These are phyloP conservation scores for Protea cynaroides DNA, from an alignment of 164 flowering plant species.

Conservation along the genomic window DNA sequence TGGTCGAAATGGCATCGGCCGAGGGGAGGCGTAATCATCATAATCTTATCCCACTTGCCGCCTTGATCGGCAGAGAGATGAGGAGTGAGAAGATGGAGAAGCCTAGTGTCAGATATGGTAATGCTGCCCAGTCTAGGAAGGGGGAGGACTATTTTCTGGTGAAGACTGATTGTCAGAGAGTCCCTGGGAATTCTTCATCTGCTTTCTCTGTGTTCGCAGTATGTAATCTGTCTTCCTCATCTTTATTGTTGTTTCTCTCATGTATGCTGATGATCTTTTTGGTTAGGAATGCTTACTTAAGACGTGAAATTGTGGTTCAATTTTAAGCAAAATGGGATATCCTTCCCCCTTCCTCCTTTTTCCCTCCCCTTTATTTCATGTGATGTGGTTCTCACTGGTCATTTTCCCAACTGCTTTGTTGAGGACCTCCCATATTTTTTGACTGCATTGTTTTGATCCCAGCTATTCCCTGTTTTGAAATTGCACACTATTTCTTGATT, in stretches of 20 bases:
- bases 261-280: background rate
- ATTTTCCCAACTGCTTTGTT: no score
- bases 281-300: no score
- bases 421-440: background rate
- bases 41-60: constrained; percentile 62
- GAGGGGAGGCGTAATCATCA: constrained; percentile 36
- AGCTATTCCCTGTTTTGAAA: no score
- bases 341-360: no score
- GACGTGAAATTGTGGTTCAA: no score
- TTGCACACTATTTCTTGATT: background rate
- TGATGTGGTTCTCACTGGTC: no score
- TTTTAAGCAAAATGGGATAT: no score
- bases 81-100: constrained; percentile 68
- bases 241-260: background rate
- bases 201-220: constrained; percentile 67
- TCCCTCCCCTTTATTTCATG: no score
- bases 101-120: constrained; percentile 53
- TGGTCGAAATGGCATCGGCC: constrained; percentile 39
- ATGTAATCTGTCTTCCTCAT: constrained; percentile 10
- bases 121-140: constrained; percentile 58
- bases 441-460: background rate
- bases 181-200: constrained; percentile 56
- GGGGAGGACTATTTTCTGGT: constrained; percentile 67
- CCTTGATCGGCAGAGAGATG: constrained; percentile 59
- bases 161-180: constrained; percentile 57